phyloP scores from a whole-genome alignment of 768 basidiomycete species.

The Kwoniella dejecticola region DNA sequence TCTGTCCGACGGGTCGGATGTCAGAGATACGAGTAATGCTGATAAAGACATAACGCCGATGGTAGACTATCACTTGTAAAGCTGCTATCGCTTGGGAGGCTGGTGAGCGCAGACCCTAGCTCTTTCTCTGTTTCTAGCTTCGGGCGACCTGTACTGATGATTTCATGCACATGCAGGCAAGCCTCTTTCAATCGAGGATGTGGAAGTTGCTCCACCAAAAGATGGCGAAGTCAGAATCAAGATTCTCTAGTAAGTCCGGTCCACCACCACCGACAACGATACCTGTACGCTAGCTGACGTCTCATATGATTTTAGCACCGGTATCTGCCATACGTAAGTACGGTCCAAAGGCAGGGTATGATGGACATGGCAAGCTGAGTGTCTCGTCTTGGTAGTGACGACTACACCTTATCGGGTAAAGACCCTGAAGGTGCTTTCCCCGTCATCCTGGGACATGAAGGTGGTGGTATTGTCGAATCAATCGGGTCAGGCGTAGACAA shows the following conservation, averaged over 20 bases:
- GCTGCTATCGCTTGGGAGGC: constrained; percentile 96
- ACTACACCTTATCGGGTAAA: constrained; percentile 92
- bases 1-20: not conserved
- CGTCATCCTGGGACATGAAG: constrained; percentile 88
- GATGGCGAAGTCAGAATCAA: constrained; percentile 90
- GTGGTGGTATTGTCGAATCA: constrained; percentile 72
- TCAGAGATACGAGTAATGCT: constrained; percentile 2
- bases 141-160: not conserved
- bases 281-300: not conserved
- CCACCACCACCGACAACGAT: not conserved
- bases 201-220: constrained; percentile 88
- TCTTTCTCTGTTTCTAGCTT: not conserved
- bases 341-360: not conserved
- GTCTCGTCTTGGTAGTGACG: constrained; percentile 61
- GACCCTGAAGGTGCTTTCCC: constrained; percentile 95
- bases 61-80: constrained; percentile 69
- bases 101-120: constrained; percentile 60
- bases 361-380: not conserved
- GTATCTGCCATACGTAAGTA: constrained; percentile 86
- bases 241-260: constrained; percentile 66
- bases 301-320: constrained; percentile 65
- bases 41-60: not conserved
- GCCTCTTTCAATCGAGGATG: constrained; percentile 77
- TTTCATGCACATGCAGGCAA: constrained; percentile 34
- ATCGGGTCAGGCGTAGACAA: constrained; percentile 91